Conservation (phyloP, 176 grass and related monocot genomes). For the Carex parvula region DNA sequence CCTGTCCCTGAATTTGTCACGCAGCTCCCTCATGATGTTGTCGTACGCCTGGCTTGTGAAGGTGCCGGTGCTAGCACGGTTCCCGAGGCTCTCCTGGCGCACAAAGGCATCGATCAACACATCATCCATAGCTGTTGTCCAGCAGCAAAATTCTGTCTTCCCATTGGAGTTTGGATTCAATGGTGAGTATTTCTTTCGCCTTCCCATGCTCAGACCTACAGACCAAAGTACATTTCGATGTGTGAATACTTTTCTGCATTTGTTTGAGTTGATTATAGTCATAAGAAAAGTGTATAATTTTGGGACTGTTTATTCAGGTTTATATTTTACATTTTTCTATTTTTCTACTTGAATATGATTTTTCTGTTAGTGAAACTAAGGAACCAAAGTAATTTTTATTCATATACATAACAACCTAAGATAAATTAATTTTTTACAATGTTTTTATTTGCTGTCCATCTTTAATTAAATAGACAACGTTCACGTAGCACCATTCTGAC, state of each 20-base stretch:
- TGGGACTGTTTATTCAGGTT: background rate
- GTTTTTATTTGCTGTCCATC: background rate
- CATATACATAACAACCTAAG: background rate
- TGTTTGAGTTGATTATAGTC: background rate
- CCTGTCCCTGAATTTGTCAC: conserved; percentile 16
- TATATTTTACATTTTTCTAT: background rate
- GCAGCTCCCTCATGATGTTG: conserved; percentile 5
- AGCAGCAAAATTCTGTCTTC: conserved; percentile 6
- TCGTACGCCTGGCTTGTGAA: conserved; percentile 20
- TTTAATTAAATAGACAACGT: background rate
- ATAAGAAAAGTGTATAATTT: background rate
- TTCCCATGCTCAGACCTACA: conserved; percentile 15
- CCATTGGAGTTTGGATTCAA: background rate
- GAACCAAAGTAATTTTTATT: background rate
- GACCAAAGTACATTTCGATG: background rate
- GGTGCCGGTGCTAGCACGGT: conserved; percentile 10
- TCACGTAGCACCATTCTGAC: background rate
- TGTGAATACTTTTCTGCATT: background rate
- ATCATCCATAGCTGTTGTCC: conserved; percentile 18
- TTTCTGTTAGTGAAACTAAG: background rate
- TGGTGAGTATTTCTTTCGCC: conserved; percentile 7
- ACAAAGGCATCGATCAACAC: conserved; percentile 16
- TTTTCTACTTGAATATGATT: background rate
- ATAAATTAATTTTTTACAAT: background rate
- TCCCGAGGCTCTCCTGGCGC: conserved; percentile 19